Evolutionary conservation across 176 grass and related monocot species (phyloP).

Genomic region (maize (Zea mays)): DNA sequence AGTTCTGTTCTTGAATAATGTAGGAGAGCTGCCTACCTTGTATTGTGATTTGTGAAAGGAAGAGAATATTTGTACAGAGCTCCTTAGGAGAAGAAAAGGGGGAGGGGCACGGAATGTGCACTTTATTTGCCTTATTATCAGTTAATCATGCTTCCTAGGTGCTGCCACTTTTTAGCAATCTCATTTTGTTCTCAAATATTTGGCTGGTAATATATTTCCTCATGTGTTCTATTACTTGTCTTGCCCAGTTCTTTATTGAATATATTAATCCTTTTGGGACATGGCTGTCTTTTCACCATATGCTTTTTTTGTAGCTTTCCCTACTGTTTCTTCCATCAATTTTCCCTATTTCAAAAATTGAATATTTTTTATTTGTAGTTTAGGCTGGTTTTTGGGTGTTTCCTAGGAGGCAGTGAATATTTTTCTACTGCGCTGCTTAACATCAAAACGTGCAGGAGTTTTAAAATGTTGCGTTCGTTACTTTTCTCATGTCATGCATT

Average conservation of each 20-base stretch:
- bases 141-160: background rate
- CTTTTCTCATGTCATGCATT: background rate
- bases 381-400: slow-evolving; percentile 2
- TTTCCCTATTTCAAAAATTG: slow-evolving; percentile 11
- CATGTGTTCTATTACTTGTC: slow-evolving; percentile 6
- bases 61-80: background rate
- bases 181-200: background rate
- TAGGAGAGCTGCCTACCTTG: background rate
- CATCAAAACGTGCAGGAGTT: slow-evolving; percentile 1
- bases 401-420: background rate
- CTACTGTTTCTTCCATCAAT: background rate
- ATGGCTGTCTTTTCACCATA: background rate
- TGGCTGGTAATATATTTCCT: slow-evolving; percentile 10
- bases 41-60: background rate
- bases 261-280: background rate
- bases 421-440: background rate
- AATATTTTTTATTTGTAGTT: slow-evolving; percentile 19
- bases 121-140: background rate
- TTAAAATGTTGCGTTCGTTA: slow-evolving; percentile 13
- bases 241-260: slow-evolving; percentile 3
- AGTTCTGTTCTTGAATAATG: background rate
- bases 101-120: background rate
- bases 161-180: background rate
- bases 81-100: background rate
- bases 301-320: background rate